Evolutionary conservation across 2,329 filamentous ascomycete species (phyloP).

Genomic region (Metarhizium brunneum): DNA sequence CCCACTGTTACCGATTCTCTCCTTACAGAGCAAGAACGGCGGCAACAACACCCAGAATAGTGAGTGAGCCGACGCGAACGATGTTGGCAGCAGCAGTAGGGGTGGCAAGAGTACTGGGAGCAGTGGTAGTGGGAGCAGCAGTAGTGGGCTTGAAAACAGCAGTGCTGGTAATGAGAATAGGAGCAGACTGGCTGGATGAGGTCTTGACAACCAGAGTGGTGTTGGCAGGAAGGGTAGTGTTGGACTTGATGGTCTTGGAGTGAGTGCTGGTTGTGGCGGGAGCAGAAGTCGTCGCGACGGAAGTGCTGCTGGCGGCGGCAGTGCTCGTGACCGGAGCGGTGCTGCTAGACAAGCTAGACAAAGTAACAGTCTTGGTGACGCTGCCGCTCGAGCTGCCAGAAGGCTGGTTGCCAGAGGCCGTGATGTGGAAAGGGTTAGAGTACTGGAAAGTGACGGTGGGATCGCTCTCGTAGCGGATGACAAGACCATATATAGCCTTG

Average conservation of each 20-base stretch:
- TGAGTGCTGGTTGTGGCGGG: background rate
- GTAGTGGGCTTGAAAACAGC: background rate
- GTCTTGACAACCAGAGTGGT: constrained; percentile 14
- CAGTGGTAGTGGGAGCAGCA: background rate
- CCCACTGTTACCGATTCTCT: background rate
- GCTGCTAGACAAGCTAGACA: constrained; percentile 11
- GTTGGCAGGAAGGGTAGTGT: constrained; percentile 8
- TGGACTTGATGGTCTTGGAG: background rate
- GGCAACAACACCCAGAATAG: constrained; percentile 29
- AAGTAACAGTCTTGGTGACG: constrained; percentile 22
- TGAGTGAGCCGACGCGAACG: constrained; percentile 27
- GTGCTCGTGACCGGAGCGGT: constrained; percentile 4
- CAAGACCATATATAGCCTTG: constrained; percentile 46
- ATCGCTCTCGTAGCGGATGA: constrained; percentile 41
- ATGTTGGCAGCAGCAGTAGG: constrained; percentile 15
- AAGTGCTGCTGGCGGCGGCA: too few species aligned
- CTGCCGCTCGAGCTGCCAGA: constrained; percentile 14
- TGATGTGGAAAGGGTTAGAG: constrained; percentile 52
- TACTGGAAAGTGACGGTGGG: constrained; percentile 47
- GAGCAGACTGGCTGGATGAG: constrained; percentile 3
- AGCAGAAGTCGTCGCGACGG: background rate
- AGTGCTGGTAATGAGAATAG: background rate
- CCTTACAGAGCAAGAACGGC: constrained; percentile 35
- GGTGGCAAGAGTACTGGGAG: background rate
- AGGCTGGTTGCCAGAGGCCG: constrained; percentile 16